Evolutionary conservation across 495 filamentous ascomycete genomes (phyloP), one percentile per base, ranked within the genome.

Genomic region (Haplographium delicatum): DNA sequence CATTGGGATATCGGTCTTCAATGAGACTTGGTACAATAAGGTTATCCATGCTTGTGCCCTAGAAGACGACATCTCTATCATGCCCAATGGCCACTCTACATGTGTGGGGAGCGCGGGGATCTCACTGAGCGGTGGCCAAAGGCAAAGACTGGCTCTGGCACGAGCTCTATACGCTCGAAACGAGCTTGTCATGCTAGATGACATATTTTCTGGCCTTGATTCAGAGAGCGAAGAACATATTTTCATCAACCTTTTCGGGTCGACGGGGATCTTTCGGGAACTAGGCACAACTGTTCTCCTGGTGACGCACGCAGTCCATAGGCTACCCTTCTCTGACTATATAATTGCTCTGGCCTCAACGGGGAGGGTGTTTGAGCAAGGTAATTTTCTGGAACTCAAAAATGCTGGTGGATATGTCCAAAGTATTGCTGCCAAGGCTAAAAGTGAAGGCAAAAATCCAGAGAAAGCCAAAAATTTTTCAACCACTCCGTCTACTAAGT

Each of bases 11-110:
- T 73, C 71, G 10, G 56, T 60, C 2, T 78, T 79, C 38, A 71
- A 86, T 43, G 64, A 71, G n/a, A 57, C 56, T 19, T 79, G 83
- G 68, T 89, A 88, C 59, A 64, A 65, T 15, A 69, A 76, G 18
- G 77, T 87, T 0, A 56, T 87, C n/a, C 65, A 75, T n/a, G 81
- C 75, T n/a, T 85, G 83, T 57, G 72, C 73, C 39, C 67, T 89
- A 15, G 68, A 69, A 4, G 65, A 72, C 38, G 82, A 85, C 59
- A 62, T 85, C 35, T 62, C 63, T 38, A 71, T 72, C 25, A 61
- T 85, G 18, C 73, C 78, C 3, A 62, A 68, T 10, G 79, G 75
- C 0, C 80, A 87, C 54, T 62, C 73, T 26, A 85, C 81, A 3
- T 59, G 72, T 2, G 72, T 84, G 50, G 85, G 83, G 7, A 82